A percentile compares a stretch with the other conserved stretches of the same genome.
These are phyloP conservation scores for Candida coleopterorum DNA, from an alignment of 805 yeast species.

Conservation along the genomic window DNA sequence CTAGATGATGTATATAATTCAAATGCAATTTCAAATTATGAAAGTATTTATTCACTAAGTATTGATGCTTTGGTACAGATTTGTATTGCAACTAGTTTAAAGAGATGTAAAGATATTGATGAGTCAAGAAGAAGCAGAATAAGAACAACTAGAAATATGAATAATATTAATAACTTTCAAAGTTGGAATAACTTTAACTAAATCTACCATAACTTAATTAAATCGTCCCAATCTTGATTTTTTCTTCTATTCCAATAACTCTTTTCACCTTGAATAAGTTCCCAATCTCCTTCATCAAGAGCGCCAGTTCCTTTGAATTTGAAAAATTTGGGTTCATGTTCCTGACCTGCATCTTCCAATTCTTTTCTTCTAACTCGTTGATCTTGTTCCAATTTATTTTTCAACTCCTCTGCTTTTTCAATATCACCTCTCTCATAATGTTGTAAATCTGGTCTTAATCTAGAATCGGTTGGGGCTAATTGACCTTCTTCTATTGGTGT, in stretches of 20 bases:
- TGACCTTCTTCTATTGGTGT: constrained; percentile 60
- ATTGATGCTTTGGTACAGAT: constrained; percentile 7
- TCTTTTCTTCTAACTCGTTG: constrained; percentile 75
- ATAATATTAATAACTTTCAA: too few species aligned
- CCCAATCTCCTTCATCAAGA: constrained; percentile 48
- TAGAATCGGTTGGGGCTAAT: constrained; percentile 83
- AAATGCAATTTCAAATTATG: constrained; percentile 2
- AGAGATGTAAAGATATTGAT: constrained; percentile 6
- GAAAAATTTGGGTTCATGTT: constrained; percentile 63
- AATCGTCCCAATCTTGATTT: constrained; percentile 54
- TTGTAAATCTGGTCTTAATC: constrained; percentile 82
- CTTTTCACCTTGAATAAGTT: constrained; percentile 49
- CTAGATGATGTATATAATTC: constrained; percentile 2
- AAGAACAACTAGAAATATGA: too few species aligned
- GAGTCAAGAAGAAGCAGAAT: constrained; percentile 2
- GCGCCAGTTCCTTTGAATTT: constrained; percentile 33
- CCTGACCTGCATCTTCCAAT: constrained; percentile 40
- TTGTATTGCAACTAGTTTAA: constrained; percentile 9
- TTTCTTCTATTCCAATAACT: constrained; percentile 81
- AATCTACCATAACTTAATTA: constrained; percentile 51
- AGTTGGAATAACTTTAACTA: too few species aligned
- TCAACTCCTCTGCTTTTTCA: constrained; percentile 67
- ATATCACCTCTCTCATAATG: constrained; percentile 65
- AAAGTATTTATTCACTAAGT: constrained; percentile 6
- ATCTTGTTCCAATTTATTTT: constrained; percentile 64